Conservation (phyloP, 345 rosid species). For the Limnanthes douglasii region DNA sequence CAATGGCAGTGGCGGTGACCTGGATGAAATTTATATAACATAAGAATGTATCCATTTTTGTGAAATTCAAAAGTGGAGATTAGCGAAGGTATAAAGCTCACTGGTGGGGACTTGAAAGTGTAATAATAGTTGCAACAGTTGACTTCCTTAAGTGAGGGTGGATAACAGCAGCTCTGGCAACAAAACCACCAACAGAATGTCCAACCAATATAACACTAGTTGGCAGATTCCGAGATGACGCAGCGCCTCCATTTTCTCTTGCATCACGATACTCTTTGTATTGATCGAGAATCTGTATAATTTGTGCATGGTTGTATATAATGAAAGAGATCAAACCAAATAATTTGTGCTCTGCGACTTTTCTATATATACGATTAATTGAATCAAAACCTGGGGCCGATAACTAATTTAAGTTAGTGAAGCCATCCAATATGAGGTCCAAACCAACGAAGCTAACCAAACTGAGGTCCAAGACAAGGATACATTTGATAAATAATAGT, state of each 20-base stretch:
- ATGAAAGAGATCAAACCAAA: no score
- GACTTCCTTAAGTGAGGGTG: slow-evolving; percentile 74
- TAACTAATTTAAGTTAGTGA: no score
- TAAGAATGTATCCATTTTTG: slow-evolving; percentile 12
- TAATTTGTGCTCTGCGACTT: no score
- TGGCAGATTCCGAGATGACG: slow-evolving; percentile 49
- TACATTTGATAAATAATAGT: no score
- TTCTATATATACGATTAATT: no score
- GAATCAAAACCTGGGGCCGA: no score
- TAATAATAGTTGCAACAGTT: slow-evolving; percentile 73
- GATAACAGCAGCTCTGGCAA: slow-evolving; percentile 90
- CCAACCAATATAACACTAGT: slow-evolving; percentile 86
- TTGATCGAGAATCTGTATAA: slow-evolving; percentile 72
- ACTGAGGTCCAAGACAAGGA: no score
- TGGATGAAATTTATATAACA: slow-evolving; percentile 25
- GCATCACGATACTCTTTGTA: slow-evolving; percentile 65
- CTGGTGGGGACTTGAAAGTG: slow-evolving; percentile 98
- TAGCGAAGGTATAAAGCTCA: slow-evolving; percentile 30
- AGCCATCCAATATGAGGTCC: no score
- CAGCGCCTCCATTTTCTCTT: slow-evolving; percentile 64
- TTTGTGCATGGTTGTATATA: no score
- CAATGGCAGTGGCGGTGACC: slow-evolving; percentile 93
- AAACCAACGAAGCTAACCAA: no score
- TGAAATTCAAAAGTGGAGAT: slow-evolving; percentile 8
- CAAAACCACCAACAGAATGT: slow-evolving; percentile 99